These are phyloP conservation scores for Venustampulla echinocandica DNA, from an alignment of 495 filamentous ascomycete genomes.

Conservation along the genomic window DNA sequence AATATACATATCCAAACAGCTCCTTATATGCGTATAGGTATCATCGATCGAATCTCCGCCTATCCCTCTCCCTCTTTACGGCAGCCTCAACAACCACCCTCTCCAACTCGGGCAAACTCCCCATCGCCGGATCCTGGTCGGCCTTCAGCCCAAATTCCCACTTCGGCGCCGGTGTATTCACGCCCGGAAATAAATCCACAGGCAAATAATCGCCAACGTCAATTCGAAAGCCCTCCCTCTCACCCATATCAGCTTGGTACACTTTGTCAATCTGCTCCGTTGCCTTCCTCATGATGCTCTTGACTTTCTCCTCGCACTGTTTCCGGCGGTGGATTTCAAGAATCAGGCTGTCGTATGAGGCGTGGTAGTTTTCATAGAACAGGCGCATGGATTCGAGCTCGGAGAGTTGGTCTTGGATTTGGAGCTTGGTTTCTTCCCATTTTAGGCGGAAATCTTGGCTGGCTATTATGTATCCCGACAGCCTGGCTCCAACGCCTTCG, in stretches of 20 bases:
- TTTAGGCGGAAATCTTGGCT: slow-evolving; percentile 60
- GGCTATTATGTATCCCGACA: slow-evolving; percentile 60
- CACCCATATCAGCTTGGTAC: slow-evolving; percentile 61
- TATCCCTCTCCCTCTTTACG: slow-evolving; percentile 25
- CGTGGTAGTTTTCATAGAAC: slow-evolving; percentile 77
- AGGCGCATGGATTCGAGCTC: slow-evolving; percentile 65
- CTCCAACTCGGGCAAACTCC: slow-evolving; percentile 42
- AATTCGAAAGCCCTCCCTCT: slow-evolving; percentile 67
- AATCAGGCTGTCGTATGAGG: slow-evolving; percentile 74
- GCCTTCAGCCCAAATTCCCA: slow-evolving; percentile 31
- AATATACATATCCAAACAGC: too few species aligned
- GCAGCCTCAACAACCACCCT: slow-evolving; percentile 48
- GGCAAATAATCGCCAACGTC: slow-evolving; percentile 84
- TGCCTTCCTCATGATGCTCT: slow-evolving; percentile 65
- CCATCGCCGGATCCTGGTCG: slow-evolving; percentile 28
- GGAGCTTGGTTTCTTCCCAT: slow-evolving; percentile 66
- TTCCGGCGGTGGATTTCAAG: slow-evolving; percentile 72
- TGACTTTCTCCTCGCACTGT: slow-evolving; percentile 60
- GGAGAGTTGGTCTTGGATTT: slow-evolving; percentile 55
- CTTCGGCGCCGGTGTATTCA: slow-evolving; percentile 46
- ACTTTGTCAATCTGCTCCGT: slow-evolving; percentile 67
- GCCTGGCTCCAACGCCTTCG: slow-evolving; percentile 53
- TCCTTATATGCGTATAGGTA: not conserved
- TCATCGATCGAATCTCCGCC: slow-evolving; percentile 13
- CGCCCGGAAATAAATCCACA: slow-evolving; percentile 79